These are phyloP conservation scores for Forsythia suspensa DNA, from an alignment of 257 asterid species.

Conservation along the genomic window DNA sequence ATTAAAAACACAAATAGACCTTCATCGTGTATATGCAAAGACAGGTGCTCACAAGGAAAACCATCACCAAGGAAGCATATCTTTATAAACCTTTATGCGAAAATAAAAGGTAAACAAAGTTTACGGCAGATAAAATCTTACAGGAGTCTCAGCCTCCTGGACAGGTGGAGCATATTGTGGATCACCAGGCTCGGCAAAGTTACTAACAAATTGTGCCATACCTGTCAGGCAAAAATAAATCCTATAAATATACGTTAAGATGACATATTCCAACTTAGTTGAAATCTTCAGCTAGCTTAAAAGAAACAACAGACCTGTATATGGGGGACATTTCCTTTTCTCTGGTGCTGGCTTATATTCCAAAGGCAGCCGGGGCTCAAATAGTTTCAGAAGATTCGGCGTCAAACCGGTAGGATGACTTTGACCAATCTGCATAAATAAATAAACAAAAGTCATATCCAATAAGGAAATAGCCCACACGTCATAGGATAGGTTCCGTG, in stretches of 20 bases:
- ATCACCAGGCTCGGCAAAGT: slow-evolving; percentile 85
- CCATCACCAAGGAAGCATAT: background rate
- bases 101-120: background rate
- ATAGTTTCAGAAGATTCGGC: slow-evolving; percentile 71
- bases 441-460: background rate
- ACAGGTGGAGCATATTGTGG: slow-evolving; percentile 86
- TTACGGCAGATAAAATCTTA: slow-evolving; percentile 35
- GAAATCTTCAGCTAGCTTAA: slow-evolving; percentile 1
- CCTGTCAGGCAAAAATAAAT: slow-evolving; percentile 41
- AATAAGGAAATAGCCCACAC: background rate
- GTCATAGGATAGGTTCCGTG: background rate
- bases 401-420: slow-evolving; percentile 99
- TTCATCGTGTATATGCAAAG: background rate
- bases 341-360: slow-evolving; percentile 92
- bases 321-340: slow-evolving; percentile 89
- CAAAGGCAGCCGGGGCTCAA: slow-evolving; percentile 96
- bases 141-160: slow-evolving; percentile 87
- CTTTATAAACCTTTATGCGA: background rate
- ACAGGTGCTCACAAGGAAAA: background rate
- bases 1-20: background rate
- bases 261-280: background rate
- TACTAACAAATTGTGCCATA: slow-evolving; percentile 71
- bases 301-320: slow-evolving; percentile 57
- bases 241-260: background rate
- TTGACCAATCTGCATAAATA: slow-evolving; percentile 75